phyloP scores from a whole-genome alignment of 352 stramenopile genomes.

The Phytophthora brassicae region DNA sequence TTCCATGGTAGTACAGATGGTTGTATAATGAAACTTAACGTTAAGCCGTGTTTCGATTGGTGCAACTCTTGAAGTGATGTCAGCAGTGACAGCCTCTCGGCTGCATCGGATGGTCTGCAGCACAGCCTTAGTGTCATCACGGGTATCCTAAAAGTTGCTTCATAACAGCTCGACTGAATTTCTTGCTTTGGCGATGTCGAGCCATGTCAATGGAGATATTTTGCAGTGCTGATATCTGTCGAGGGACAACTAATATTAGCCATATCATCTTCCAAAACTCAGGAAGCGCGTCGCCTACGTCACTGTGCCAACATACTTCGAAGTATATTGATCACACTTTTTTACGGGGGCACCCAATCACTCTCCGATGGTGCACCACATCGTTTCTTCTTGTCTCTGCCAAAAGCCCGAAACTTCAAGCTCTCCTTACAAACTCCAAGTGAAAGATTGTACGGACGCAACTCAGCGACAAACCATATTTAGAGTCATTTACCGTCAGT shows the following conservation, averaged over 20 bases:
- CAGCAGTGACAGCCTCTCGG: too few species aligned
- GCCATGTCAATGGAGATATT: not conserved
- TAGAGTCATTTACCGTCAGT: not conserved
- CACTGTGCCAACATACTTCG: not conserved
- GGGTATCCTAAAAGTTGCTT: slow-evolving; percentile 15
- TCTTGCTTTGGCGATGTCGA: not conserved
- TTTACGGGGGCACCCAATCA: not conserved
- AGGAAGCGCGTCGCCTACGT: not conserved
- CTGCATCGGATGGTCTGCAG: too few species aligned
- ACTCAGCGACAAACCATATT: not conserved
- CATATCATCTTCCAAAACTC: slow-evolving; percentile 1
- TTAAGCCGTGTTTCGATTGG: not conserved
- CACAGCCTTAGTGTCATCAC: slow-evolving; percentile 21
- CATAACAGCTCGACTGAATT: slow-evolving; percentile 12
- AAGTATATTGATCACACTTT: too few species aligned
- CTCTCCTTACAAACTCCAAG: not conserved
- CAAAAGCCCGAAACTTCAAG: not conserved
- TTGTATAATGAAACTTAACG: not conserved
- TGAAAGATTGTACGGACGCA: not conserved
- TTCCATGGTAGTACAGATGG: slow-evolving; percentile 3
- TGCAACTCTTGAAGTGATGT: slow-evolving; percentile 22
- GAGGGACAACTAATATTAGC: not conserved
- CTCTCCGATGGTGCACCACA: not conserved
- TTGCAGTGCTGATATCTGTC: not conserved
- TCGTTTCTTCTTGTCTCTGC: too few species aligned